phyloP scores from a whole-genome alignment of 2,329 filamentous ascomycete species.

The Beauveria bassiana region DNA sequence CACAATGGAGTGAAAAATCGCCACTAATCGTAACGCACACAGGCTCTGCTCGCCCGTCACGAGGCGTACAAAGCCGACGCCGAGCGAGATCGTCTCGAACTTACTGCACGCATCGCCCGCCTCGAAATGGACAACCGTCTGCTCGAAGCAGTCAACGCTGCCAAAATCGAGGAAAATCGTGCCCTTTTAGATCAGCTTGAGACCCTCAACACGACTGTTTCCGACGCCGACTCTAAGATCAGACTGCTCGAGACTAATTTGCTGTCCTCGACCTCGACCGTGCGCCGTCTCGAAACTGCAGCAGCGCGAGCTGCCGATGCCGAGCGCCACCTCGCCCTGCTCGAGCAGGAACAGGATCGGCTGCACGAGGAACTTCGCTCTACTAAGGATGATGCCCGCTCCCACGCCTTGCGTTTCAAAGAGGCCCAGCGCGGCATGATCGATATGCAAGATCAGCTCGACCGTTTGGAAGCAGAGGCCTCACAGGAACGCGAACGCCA shows the following conservation, averaged over 20 bases:
- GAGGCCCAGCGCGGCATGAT: constrained; percentile 72
- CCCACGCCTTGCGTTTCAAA: constrained; percentile 75
- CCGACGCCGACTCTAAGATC: constrained; percentile 73
- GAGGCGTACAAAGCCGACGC: constrained; percentile 92
- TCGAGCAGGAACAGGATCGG: constrained; percentile 74
- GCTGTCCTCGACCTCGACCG: constrained; percentile 66
- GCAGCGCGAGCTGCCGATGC: constrained; percentile 68
- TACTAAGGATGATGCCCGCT: constrained; percentile 67
- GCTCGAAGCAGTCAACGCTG: constrained; percentile 69
- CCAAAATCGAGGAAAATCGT: constrained; percentile 76
- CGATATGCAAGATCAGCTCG: constrained; percentile 78
- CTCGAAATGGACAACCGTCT: constrained; percentile 68
- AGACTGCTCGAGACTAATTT: constrained; percentile 69
- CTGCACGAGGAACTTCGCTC: constrained; percentile 60
- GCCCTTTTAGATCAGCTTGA: constrained; percentile 78
- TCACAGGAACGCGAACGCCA: constrained; percentile 74
- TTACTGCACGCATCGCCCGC: constrained; percentile 64
- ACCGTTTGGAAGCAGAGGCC: constrained; percentile 79
- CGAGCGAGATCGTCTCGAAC: constrained; percentile 70
- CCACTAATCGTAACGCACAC: constrained; percentile 49
- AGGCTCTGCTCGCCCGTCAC: constrained; percentile 88
- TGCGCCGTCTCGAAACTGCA: constrained; percentile 66
- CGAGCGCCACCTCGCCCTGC: constrained; percentile 68
- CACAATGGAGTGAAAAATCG: constrained; percentile 2
- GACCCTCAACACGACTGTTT: constrained; percentile 67